Evolutionary conservation across 1,284 basidiomycete species (phyloP), one percentile per base, ranked within the genome.

Genomic region (Meripilus lineatus): DNA sequence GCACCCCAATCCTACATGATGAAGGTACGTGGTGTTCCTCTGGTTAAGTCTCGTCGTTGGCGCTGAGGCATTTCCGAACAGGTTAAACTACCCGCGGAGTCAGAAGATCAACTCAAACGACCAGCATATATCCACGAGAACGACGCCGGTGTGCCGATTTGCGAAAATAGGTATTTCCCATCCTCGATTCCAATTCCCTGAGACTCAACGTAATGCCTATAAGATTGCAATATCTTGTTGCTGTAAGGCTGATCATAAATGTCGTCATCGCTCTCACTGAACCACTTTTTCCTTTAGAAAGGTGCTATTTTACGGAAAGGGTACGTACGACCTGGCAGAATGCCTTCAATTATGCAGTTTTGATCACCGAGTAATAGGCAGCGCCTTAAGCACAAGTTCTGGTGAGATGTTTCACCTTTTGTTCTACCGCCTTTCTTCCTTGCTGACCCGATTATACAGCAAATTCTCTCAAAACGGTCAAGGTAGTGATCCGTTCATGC

Each of bases 261-360:
- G n/a, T n/a, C n/a, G n/a, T n/a, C 15, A 34, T 24, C 22, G 21
- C 23, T 32, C 13, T 34, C 28, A 18, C 41, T 25, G 4, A 36
- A 43, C 24, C 24, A 10, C 15, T 7, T 21, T 36, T 22, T 13
- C 8, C 15, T 34, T 10, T 28, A 43, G 41, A 89, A 89, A 65
- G 87, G 88, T 45, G 86, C 86, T 20, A 88, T 91, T 55, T 62
- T 90, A 53, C 75, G 86, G 44, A 90, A 89, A 66, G 89, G 88
- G 77, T 85, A 61, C 44, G 63, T 56, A 46, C 47, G 44, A 33
- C 22, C 34, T 40, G 23, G 36, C 47, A n/a, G n/a, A n/a, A n/a
- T 21, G 17, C 35, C 41, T 43, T 11, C 24, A 35, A 32, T 42
- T 38, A 37, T 38, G 42, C 32, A 24, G 46, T 47, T 54, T 49